phyloP scores from a whole-genome alignment of 1,139 yeast species.

The Geotrichum restrictum region DNA sequence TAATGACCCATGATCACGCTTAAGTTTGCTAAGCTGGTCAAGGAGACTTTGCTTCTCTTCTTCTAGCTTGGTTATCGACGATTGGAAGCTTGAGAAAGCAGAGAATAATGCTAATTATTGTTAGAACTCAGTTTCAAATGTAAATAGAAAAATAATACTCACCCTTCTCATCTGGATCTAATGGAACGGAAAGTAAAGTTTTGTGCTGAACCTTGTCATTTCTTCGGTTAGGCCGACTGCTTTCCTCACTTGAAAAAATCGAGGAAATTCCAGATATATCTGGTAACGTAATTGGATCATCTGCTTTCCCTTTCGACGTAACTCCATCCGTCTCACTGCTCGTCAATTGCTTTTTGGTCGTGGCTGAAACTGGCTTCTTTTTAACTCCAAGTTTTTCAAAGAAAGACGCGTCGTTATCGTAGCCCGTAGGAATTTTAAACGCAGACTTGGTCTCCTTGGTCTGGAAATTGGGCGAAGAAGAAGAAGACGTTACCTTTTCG shows the following conservation, averaged over 20 bases:
- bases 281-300: constrained; percentile 23
- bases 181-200: constrained; percentile 30
- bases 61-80: constrained; percentile 28
- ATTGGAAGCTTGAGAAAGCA: constrained; percentile 30
- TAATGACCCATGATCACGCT: constrained; percentile 18
- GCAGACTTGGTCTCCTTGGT: neutral
- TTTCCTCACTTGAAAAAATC: constrained; percentile 28
- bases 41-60: constrained; percentile 22
- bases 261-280: constrained; percentile 32
- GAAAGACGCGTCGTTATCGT: constrained; percentile 29
- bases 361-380: constrained; percentile 10
- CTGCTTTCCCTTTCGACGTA: neutral
- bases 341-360: constrained; percentile 7
- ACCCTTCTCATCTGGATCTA: constrained; percentile 32
- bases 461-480: constrained; percentile 14
- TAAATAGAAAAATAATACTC: neutral
- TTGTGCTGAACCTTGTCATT: constrained; percentile 25
- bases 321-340: constrained; percentile 7
- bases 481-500: constrained; percentile 22
- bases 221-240: constrained; percentile 16
- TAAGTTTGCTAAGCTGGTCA: constrained; percentile 11
- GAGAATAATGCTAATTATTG: constrained; percentile 25
- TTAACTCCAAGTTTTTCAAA: constrained; percentile 19
- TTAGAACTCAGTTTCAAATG: neutral
- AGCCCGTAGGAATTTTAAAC: constrained; percentile 29